Evolutionary conservation across 805 yeast genomes (phyloP), one percentile per base, ranked within the genome.

Genomic region (Ogataea wickerhamii): DNA sequence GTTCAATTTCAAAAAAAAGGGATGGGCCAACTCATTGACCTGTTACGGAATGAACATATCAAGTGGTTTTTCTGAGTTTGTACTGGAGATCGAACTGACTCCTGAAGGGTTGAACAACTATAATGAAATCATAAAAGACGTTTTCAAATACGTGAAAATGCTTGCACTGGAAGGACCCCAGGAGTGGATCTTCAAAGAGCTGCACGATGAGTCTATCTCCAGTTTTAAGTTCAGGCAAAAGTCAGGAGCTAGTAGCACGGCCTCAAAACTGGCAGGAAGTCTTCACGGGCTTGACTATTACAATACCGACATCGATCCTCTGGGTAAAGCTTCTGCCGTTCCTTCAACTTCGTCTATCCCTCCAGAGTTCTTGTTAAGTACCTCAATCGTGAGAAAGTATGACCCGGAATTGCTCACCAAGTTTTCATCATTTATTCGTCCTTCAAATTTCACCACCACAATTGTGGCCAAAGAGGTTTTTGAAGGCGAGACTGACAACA

Each of bases 161-260:
- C 56, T 91, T 22, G 58, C 61, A 34, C 47, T 58, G 4, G 67
- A 71, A 8, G 75, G 76, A 6, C 91, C 95, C 0, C 80, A 85
- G 51, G 66, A 79, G 49, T 86, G 94, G 89, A 68, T 88, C 18
- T 85, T 74, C 64, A 67, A 78, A n/a, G 98, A 91, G 61, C 60
- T 87, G 36, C 71, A 72, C 44, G 82, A 78, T 36, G 77, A 85
- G 52, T 71, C 87, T 16, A 71, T 71, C 34, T 74, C 86, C 43
- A 73, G 75, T 45, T 91, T 91, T 64, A 81, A 79, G 57, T 93
- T 87, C 57, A 76, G 71, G 51, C 96, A 88, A 61, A 89, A 89
- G 61, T 58, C 73, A 23, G 73, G 78, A 33, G 82, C 94, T 3
- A 68, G 88, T 4, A 62, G 73, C 5, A 83, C 96, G 1, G 93